Evolutionary conservation across 768 basidiomycete species (phyloP).

Genomic region (Mycena filopes): DNA sequence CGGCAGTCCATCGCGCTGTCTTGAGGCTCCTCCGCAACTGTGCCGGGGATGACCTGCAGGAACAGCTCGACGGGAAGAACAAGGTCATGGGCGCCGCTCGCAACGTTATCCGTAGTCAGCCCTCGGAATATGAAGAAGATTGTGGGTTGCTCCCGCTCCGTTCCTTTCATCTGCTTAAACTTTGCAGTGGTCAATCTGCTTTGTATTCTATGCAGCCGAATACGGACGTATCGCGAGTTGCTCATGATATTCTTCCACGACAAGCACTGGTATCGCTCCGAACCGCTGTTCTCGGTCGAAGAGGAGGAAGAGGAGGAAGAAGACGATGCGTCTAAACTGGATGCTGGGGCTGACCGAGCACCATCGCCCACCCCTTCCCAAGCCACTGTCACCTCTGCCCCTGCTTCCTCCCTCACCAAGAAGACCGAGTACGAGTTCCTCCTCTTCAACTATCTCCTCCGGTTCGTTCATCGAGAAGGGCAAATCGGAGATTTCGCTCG

Average conservation of each 20-base stretch:
- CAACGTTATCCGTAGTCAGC: conserved; percentile 69
- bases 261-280: conserved; percentile 86
- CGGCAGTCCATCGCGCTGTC: conserved; percentile 89
- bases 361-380: conserved; percentile 74
- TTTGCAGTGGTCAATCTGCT: conserved; percentile 88
- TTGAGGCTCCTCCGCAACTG: conserved; percentile 86
- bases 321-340: conserved; percentile 41
- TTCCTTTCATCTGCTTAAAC: conserved; percentile 24
- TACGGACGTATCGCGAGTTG: conserved; percentile 87
- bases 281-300: conserved; percentile 78
- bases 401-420: conserved; percentile 54
- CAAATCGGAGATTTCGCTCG: conserved; percentile 94
- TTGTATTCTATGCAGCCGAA: conserved; percentile 92
- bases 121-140: conserved; percentile 92
- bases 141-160: conserved; percentile 58
- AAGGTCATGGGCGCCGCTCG: conserved; percentile 88
- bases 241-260: conserved; percentile 99
- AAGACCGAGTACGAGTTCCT: conserved; percentile 95
- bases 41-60: conserved; percentile 92
- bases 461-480: conserved; percentile 94
- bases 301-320: conserved; percentile 79
- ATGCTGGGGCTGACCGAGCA: conserved; percentile 37
- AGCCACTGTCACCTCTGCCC: conserved; percentile 63
- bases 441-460: conserved; percentile 93
- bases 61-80: conserved; percentile 82